These are phyloP conservation scores for Daldinia sp. DNA, from an alignment of 2,329 filamentous ascomycete species.

Conservation along the genomic window DNA sequence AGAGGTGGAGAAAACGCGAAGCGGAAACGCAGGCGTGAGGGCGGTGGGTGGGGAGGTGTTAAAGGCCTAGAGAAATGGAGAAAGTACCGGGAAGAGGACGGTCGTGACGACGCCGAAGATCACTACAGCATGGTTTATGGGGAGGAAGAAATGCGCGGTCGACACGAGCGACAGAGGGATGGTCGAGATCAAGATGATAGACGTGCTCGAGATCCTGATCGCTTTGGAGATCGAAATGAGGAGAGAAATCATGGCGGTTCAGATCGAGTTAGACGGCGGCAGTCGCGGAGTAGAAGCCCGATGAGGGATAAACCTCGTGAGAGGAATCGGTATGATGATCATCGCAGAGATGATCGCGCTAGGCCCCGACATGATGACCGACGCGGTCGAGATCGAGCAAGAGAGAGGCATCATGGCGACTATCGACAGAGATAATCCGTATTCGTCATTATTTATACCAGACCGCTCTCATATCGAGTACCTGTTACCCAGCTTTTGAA, in stretches of 20 bases:
- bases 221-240: constrained; percentile 19
- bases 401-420: constrained; percentile 30
- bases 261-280: constrained; percentile 39
- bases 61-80: constrained; percentile 86
- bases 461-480: background rate
- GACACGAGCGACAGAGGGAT: constrained; percentile 53
- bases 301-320: constrained; percentile 36
- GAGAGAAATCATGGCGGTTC: constrained; percentile 37
- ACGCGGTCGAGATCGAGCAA: constrained; percentile 36
- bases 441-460: background rate
- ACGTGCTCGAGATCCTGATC: constrained; percentile 21
- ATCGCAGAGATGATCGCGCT: constrained; percentile 33
- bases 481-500: background rate
- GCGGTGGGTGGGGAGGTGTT: constrained; percentile 90
- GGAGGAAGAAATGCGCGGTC: constrained; percentile 69
- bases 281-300: constrained; percentile 47
- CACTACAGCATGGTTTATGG: constrained; percentile 85
- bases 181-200: constrained; percentile 45
- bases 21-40: constrained; percentile 60
- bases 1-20: constrained; percentile 85
- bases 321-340: constrained; percentile 32
- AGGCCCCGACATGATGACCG: constrained; percentile 35
- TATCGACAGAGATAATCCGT: constrained; percentile 38
- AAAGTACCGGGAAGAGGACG: constrained; percentile 80
- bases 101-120: constrained; percentile 50